phyloP scores from a whole-genome alignment of 2,329 filamentous ascomycete species.

The Cytospora piceae region DNA sequence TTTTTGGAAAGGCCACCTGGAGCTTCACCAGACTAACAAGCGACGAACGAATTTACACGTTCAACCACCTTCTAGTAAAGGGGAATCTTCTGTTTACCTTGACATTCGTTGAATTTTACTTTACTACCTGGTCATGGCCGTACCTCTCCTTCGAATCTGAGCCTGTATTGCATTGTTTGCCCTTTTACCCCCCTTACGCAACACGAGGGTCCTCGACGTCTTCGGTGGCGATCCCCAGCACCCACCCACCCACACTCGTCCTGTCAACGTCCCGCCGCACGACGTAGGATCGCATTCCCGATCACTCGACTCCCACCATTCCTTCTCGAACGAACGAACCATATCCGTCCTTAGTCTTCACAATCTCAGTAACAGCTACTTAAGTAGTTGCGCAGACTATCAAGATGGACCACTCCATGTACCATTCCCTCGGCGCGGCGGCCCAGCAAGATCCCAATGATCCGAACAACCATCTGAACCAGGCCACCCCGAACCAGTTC shows the following conservation, averaged over 20 bases:
- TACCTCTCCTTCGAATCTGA: constrained; percentile 4
- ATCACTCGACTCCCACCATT: background rate
- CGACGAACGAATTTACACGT: constrained; percentile 4
- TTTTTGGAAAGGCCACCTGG: constrained; percentile 26
- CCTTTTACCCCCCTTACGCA: constrained; percentile 4
- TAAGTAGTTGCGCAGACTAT: background rate
- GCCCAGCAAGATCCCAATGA: constrained; percentile 57
- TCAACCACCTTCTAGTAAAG: constrained; percentile 4
- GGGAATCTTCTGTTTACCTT: background rate
- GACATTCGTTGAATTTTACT: constrained; percentile 1
- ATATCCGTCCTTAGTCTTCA: background rate
- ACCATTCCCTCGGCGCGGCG: constrained; percentile 55
- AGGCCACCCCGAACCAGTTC: constrained; percentile 49
- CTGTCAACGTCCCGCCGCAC: background rate
- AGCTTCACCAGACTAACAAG: constrained; percentile 16
- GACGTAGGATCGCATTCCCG: background rate
- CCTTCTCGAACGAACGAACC: background rate
- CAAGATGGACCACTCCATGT: constrained; percentile 50
- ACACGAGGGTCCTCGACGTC: constrained; percentile 9
- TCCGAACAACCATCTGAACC: constrained; percentile 48
- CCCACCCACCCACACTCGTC: background rate
- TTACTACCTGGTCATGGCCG: constrained; percentile 1
- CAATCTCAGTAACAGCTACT: background rate
- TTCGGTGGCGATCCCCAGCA: constrained; percentile 6
- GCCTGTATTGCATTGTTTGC: constrained; percentile 6